Evolutionary conservation across 164 flowering plant species (phyloP).

Genomic region (Chimonanthus praecox): DNA sequence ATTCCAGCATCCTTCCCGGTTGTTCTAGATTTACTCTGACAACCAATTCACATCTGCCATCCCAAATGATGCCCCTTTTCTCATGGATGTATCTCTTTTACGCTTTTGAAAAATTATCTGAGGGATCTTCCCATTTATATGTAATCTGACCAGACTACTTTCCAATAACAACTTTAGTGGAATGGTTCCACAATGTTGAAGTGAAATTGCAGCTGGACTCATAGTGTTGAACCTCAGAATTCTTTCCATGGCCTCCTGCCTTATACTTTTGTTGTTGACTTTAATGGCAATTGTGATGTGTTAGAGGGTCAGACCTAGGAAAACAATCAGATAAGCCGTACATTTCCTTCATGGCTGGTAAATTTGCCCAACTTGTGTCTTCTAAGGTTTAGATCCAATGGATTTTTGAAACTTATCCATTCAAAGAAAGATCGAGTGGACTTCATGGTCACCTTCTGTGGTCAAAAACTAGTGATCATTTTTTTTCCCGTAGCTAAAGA

Average conservation of each 20-base stretch:
- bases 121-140: slow-evolving; percentile 38
- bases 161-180: slow-evolving; percentile 46
- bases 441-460: slow-evolving; percentile 27
- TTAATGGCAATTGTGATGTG: slow-evolving; percentile 6
- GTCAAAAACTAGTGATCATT: no score
- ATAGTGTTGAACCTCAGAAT: slow-evolving; percentile 31
- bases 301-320: no score
- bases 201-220: slow-evolving; percentile 7
- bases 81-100: slow-evolving; percentile 12
- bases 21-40: no score
- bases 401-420: not conserved
- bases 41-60: no score
- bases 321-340: slow-evolving; percentile 37
- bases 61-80: no score
- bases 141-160: slow-evolving; percentile 29
- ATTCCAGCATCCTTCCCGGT: no score
- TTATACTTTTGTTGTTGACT: slow-evolving; percentile 35
- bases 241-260: slow-evolving; percentile 17
- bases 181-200: slow-evolving; percentile 34
- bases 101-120: slow-evolving; percentile 33
- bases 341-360: slow-evolving; percentile 45
- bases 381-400: slow-evolving; percentile 48
- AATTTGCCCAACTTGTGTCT: slow-evolving; percentile 31
- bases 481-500: slow-evolving; percentile 34
- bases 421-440: no score